Evolutionary conservation across 768 basidiomycete genomes (phyloP).

Genomic region (Tylopilus balloui): DNA sequence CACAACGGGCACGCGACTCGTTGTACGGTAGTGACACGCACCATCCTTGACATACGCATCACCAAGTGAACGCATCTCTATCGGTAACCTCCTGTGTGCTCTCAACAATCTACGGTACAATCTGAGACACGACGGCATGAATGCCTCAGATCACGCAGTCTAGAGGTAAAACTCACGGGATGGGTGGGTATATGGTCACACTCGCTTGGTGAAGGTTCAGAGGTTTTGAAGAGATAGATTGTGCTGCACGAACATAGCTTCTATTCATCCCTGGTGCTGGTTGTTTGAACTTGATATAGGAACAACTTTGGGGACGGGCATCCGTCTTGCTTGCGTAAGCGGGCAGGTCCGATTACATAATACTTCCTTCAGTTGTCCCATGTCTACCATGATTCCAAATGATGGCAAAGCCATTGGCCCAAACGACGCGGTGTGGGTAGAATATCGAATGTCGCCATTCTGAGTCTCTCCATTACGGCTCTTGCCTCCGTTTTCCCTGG

Average conservation of each 20-base stretch:
- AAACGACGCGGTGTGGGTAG: too few relatives aligned
- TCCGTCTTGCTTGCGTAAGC: too few relatives aligned
- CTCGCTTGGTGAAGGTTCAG: slow-evolving; percentile 60
- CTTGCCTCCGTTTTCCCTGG: too few relatives aligned
- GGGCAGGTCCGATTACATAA: too few relatives aligned
- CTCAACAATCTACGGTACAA: slow-evolving; percentile 77
- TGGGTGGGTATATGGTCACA: slow-evolving; percentile 71
- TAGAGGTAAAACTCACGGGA: slow-evolving; percentile 52
- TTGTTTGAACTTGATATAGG: background rate
- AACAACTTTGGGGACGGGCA: too few relatives aligned
- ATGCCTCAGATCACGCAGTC: background rate
- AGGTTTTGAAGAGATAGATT: slow-evolving; percentile 50
- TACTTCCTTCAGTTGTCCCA: too few relatives aligned
- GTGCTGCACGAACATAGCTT: slow-evolving; percentile 23
- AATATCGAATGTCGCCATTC: too few relatives aligned
- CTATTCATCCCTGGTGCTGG: slow-evolving; percentile 13
- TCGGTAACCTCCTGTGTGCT: slow-evolving; percentile 67
- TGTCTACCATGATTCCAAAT: too few relatives aligned
- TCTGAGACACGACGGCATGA: slow-evolving; percentile 35
- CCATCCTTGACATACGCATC: slow-evolving; percentile 84
- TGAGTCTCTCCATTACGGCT: too few relatives aligned
- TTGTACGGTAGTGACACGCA: slow-evolving; percentile 25
- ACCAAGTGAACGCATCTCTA: slow-evolving; percentile 80
- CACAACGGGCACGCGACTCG: background rate
- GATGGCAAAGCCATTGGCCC: too few relatives aligned